Evolutionary conservation across 1,284 basidiomycete species (phyloP), one percentile per base, ranked within the genome.

Genomic region (Inonotus hispidus): DNA sequence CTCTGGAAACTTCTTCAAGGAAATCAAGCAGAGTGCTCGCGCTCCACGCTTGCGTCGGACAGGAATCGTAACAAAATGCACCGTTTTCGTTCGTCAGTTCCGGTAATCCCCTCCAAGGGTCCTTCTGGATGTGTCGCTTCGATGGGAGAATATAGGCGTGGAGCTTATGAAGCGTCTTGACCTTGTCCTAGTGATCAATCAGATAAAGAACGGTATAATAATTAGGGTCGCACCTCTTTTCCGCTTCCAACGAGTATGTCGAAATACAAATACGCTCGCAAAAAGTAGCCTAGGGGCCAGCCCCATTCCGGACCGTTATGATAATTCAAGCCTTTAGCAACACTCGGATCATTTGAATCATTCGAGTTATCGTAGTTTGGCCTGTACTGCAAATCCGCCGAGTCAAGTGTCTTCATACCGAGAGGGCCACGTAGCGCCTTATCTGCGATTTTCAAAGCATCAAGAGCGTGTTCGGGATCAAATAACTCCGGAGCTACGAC

Each of bases 401-500:
- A 85, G 71, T 98, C 95, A 61, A 98, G 77, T 0, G 95, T 98
- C 79, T 89, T 95, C 92, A 97, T 95, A 1, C 95, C 95, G 62
- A 98, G 77, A 4, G 95, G 95, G 1, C 84, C 84, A 16, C 91
- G 83, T 27, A 98, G 76, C 38, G 86, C 78, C 66, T 87, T 74
- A 71, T 95, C 93, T 0, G 88, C 89, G 19, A 93, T 74, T 64
- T 83, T 80, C 39, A 98, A 76, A 0, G 93, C 92, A 4, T 77
- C 80, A 35, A 97, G 75, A 0, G 93, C 96, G 68, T 91, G 89
- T 58, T 82, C 73, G 3, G 84, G 83, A 60, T 93, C 83, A 74
- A 99, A 99, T 50, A 99, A 75, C 74, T 99, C 96, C 6, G 96
- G 96, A 1, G 96, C 96, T 39, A 98, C 95, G 5, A 90, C 85